Base-by-base conservation (phyloP, 768 basidiomycete species). In the Flagelloscypha sp. region DNA sequence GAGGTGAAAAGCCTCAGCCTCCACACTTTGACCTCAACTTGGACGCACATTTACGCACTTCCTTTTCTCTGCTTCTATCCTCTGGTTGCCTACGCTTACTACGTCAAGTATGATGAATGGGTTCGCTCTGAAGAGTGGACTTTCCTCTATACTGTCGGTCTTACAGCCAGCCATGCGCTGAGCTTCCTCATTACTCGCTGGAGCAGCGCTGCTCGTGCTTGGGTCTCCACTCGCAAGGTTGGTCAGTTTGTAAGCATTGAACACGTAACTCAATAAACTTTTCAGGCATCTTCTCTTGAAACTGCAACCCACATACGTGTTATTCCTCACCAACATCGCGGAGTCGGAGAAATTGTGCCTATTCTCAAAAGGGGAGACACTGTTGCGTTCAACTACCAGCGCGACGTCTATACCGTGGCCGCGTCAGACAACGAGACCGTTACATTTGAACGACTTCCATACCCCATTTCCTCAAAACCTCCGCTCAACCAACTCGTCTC, bases 81-180 rank as follows among this genome's bases (percentile, higher is more conserved):
- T 0, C 54, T 90, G 20, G 71, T 87, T 20, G 85, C 84, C 17
- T 95, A 94, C 56, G 83, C 92, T 15, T 98, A 97, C 66, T 87
- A 82, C 49, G 57, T 90, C 59, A 81, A 74, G 57, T 95, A 97
- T 57, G 87, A 94, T 49, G 63, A 79, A 42, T 95, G 87, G 84
- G 64, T 97, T 36, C 72, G 80, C 50, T 87, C 85, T 38, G 90
- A 94, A 60, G 94, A 98, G 56, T 98, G 93, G 93, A 94, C 95
- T 0, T 99, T 98, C 54, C 73, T 98, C 15, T 86, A 84, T 24
- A 90, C 84, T 45, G 82, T 93, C 10, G 61, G 77, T 3, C 72
- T 99, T 6, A 85, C 85, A 15, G 82, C 76, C 5, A 77, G 84
- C 2, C 95, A 98, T 56, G 89, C 90, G 3, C 70, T 99, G 38